Percentiles rank a stretch among this genome's conserved stretches.
Conservation (phyloP, 768 basidiomycete genomes). For the Cystofilobasidium ferigula region DNA sequence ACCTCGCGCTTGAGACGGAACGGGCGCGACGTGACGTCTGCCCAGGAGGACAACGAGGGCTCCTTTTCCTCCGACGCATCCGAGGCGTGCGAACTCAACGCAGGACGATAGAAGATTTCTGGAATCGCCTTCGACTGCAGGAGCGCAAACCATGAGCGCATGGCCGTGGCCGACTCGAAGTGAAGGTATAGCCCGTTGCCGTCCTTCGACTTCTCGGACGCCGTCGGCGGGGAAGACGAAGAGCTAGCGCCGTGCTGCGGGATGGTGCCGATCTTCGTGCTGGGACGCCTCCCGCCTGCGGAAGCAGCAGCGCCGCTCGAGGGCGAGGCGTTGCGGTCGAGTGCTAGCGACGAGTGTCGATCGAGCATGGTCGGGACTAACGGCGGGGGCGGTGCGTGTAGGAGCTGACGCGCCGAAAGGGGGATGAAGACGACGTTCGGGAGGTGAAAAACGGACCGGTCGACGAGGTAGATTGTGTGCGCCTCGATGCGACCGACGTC, state of each 20-base stretch:
- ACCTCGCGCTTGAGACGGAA: neutral
- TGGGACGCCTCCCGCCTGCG: constrained; percentile 1
- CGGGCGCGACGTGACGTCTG: neutral
- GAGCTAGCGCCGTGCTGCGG: neutral
- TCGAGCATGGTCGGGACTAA: neutral
- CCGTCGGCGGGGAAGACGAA: neutral
- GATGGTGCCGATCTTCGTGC: constrained; percentile 41
- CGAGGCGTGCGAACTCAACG: too few species aligned
- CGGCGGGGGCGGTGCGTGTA: neutral
- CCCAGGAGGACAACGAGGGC: constrained; percentile 5
- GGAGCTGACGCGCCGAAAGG: constrained; percentile 16
- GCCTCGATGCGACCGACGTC: constrained; percentile 1
- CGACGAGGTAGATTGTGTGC: constrained; percentile 66
- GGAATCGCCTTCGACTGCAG: constrained; percentile 69
- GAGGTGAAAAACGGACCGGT: constrained; percentile 54
- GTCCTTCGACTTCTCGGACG: constrained; percentile 33
- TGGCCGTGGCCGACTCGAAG: constrained; percentile 54
- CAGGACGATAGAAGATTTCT: constrained; percentile 49
- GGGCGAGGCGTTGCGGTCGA: neutral
- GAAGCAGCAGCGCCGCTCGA: neutral
- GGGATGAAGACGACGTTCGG: constrained; percentile 17
- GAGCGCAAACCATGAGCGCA: constrained; percentile 66
- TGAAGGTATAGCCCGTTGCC: constrained; percentile 63
- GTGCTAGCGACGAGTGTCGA: neutral
- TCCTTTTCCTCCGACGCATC: neutral